Base-by-base conservation (phyloP, 139 green algal genomes). In the Chlorella sp. region DNA sequence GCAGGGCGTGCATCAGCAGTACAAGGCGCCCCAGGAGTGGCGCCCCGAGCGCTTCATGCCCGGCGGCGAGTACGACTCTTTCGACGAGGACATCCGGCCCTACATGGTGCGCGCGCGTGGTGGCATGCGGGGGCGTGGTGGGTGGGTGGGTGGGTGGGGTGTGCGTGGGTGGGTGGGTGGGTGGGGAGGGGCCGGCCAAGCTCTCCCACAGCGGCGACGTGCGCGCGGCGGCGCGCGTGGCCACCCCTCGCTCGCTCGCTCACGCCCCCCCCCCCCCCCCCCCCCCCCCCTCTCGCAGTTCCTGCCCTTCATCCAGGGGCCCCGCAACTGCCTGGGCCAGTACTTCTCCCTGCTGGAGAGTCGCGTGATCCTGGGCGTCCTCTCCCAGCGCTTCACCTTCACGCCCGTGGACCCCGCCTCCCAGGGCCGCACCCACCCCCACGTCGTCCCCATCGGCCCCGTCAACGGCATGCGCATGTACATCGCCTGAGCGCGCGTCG, bases 241-340 rank as follows among this genome's bases (percentile, higher is more conserved):
- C n/a, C n/a, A n/a, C n/a, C n/a, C n/a, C n/a, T n/a, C n/a, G n/a
- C n/a, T n/a, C n/a, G n/a, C n/a, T n/a, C n/a, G n/a, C n/a, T n/a
- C n/a, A n/a, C n/a, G n/a, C n/a, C n/a, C 66, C 38, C 3, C 8
- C 7, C 59, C 1, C 8, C 43, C 15, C 21, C 53, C 35, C 31
- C 61, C 53, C 73, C 51, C 8, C 21, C 35, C 58, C 71, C 5
- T 41, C n/a, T 15, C n/a, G 76, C 81, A 86, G 70, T 98, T 97
- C 79, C 56, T 98, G 71, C 94, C 95, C 35, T 98, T 98, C 88
- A 97, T 97, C 67, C 90, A 97, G 79, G 93, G 94, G 5, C 93
- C 93, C 9, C 84, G 94, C 56, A 97, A 97, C 80, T 98, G 94
- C 85, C 73, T 98, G 70, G 94, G 94, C 29, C 93, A 98, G 84